Evolutionary conservation across 2,329 filamentous ascomycete genomes (phyloP).

Genomic region (Cephalotrichum gorgonifer): DNA sequence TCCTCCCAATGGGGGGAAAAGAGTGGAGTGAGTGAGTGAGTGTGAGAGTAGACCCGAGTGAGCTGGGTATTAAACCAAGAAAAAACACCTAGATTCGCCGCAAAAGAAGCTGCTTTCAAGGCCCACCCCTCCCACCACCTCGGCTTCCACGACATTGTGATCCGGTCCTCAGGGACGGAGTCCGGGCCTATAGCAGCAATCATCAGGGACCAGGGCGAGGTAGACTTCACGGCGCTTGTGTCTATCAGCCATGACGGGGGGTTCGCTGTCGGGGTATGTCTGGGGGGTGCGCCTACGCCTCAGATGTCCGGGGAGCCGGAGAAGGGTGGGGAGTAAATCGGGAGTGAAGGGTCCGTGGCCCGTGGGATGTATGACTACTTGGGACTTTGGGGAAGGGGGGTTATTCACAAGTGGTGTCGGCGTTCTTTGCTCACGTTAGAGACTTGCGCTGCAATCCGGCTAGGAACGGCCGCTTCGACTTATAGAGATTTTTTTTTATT

Average conservation of each 20-base stretch:
- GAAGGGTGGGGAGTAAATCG: neutral
- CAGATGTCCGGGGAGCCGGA: neutral
- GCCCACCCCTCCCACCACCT: conserved; percentile 51
- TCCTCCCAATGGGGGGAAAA: neutral
- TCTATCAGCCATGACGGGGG: conserved; percentile 84
- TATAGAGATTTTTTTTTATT: neutral
- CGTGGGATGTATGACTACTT: neutral
- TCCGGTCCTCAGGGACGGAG: conserved; percentile 14
- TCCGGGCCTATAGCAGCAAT: neutral
- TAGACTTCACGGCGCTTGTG: conserved; percentile 49
- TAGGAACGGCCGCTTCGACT: neutral
- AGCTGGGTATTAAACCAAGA: neutral
- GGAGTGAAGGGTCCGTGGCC: neutral
- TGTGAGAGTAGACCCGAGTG: neutral
- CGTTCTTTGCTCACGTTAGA: neutral
- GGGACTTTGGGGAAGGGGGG: neutral
- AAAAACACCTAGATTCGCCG: conserved; percentile 43
- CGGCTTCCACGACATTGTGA: conserved; percentile 51
- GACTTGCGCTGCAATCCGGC: neutral
- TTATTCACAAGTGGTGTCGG: neutral
- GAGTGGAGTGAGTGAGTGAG: neutral
- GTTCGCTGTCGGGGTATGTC: conserved; percentile 63
- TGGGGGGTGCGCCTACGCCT: conserved; percentile 27
- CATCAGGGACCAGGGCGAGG: conserved; percentile 12
- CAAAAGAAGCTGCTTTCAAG: conserved; percentile 68